Evolutionary conservation across 2,329 filamentous ascomycete genomes (phyloP), one percentile per base, ranked within the genome.

Genomic region (Diaporthe citri): DNA sequence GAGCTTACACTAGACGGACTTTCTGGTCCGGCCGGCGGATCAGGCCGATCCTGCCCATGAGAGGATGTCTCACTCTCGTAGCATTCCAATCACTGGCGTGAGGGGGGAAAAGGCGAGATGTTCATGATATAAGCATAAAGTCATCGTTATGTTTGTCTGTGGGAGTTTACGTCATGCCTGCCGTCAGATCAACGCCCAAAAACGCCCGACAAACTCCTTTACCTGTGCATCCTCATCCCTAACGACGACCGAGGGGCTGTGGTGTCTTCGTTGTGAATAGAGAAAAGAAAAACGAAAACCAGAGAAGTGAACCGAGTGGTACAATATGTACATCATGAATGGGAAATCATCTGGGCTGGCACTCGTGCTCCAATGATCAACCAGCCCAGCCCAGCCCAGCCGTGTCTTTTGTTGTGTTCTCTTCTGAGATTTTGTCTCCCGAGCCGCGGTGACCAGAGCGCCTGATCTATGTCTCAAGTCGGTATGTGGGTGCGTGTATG

Each of bases 281-380:
- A 3, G 36, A 28, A 39, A 12, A 73, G n/a, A n/a, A 43, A 34
- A 22, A 2, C 6, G 28, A 13, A 51, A 69, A 22, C 7, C 20
- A 48, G 55, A 36, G 8, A 60, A 41, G 9, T 60, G 36, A 25
- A 39, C 36, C 5, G 10, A 10, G n/a, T 17, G 46, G 62, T 28
- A 28, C 41, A 69, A 69, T 55, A 69, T 69, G 34, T 69, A 69
- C 64, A 69, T 31, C 46, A 55, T 28, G 64, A 69, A 69, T 8
- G 22, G 12, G 31, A n/a, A 8, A 25, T 52, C 20, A 52, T 28
- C 31, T 39, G 10, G 60, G 41, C 3, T 28, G 60, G 57, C 28
- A 34, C 15, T 12, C 28, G 7, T 22, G 28, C 25, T 9, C 36
- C n/a, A 25, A n/a, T 43, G 13, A 25, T 1, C 13, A 13, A 5